Conservation (phyloP, 805 yeast genomes). For the Cyberlindnera mississippiensis region DNA sequence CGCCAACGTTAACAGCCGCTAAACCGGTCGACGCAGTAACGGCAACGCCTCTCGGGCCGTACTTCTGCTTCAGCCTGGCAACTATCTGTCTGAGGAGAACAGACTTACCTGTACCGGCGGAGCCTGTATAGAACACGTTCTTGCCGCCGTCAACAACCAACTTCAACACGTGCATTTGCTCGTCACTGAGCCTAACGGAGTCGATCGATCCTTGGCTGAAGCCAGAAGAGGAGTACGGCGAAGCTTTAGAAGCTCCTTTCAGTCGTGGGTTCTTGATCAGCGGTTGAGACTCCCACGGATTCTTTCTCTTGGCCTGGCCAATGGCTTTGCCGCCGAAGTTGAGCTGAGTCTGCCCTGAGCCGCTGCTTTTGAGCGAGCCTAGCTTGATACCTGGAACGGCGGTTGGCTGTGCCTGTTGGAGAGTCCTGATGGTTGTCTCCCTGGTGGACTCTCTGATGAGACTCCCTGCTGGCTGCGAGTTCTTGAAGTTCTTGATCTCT, state of each 20-base stretch:
- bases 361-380: not conserved
- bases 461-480: slow-evolving; percentile 8
- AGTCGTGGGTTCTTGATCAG: slow-evolving; percentile 14
- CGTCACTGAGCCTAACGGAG: slow-evolving; percentile 32
- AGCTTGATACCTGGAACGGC: not conserved
- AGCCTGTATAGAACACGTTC: slow-evolving; percentile 73
- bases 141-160: slow-evolving; percentile 42
- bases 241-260: not conserved
- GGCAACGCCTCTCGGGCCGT: slow-evolving; percentile 52
- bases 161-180: slow-evolving; percentile 50
- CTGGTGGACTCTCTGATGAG: slow-evolving; percentile 1
- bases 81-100: slow-evolving; percentile 65
- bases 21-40: slow-evolving; percentile 95
- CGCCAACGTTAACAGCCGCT: slow-evolving; percentile 93
- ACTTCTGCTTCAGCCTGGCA: slow-evolving; percentile 39
- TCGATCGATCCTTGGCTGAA: not conserved
- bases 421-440: not conserved
- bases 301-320: slow-evolving; percentile 9
- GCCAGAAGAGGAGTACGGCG: too few relatives aligned
- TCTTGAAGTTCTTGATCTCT: slow-evolving; percentile 11
- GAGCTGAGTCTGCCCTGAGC: not conserved
- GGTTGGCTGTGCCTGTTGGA: not conserved
- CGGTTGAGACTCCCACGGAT: slow-evolving; percentile 14
- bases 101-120: slow-evolving; percentile 89
- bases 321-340: slow-evolving; percentile 6